Conservation (phyloP, 1,139 yeast species). For the Wickerhamomyces sp. region DNA sequence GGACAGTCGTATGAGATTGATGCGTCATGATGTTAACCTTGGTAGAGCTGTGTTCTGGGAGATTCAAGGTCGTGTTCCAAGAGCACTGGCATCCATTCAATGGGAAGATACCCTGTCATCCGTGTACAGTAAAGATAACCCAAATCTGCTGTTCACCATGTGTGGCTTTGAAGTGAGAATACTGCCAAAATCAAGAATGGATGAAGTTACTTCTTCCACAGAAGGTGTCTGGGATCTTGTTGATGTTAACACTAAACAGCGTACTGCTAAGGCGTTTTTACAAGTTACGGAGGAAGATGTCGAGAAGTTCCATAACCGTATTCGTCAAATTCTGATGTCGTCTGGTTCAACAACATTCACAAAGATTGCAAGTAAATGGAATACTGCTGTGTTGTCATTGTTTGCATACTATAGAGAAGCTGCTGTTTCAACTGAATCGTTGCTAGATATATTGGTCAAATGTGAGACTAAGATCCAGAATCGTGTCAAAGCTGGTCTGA, state of each 20-base stretch:
- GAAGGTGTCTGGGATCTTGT: slow-evolving; percentile 94
- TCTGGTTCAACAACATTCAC: slow-evolving; percentile 96
- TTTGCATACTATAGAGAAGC: slow-evolving; percentile 94
- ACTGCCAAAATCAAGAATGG: slow-evolving; percentile 65
- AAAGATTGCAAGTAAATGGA: slow-evolving; percentile 94
- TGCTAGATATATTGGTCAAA: slow-evolving; percentile 79
- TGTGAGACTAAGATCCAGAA: slow-evolving; percentile 94
- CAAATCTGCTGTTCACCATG: slow-evolving; percentile 83
- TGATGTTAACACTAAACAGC: slow-evolving; percentile 66
- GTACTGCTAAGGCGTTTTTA: slow-evolving; percentile 85
- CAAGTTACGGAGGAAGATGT: slow-evolving; percentile 81
- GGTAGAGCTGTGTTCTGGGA: slow-evolving; percentile 96
- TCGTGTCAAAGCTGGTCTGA: slow-evolving; percentile 88
- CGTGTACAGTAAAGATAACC: slow-evolving; percentile 86
- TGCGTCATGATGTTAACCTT: slow-evolving; percentile 86
- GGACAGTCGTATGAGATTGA: slow-evolving; percentile 84
- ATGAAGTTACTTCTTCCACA: slow-evolving; percentile 41
- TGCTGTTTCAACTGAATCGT: slow-evolving; percentile 71
- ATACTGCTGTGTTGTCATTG: slow-evolving; percentile 80
- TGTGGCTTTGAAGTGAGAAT: slow-evolving; percentile 94
- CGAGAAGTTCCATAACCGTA: slow-evolving; percentile 73
- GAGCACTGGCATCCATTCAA: slow-evolving; percentile 61
- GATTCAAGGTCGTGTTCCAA: slow-evolving; percentile 71
- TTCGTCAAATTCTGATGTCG: slow-evolving; percentile 88
- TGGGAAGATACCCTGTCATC: slow-evolving; percentile 87